Evolutionary conservation across 108 stramenopile genomes (phyloP), one percentile per base, ranked within the genome.

Genomic region (Aurantiochytrium sp.): DNA sequence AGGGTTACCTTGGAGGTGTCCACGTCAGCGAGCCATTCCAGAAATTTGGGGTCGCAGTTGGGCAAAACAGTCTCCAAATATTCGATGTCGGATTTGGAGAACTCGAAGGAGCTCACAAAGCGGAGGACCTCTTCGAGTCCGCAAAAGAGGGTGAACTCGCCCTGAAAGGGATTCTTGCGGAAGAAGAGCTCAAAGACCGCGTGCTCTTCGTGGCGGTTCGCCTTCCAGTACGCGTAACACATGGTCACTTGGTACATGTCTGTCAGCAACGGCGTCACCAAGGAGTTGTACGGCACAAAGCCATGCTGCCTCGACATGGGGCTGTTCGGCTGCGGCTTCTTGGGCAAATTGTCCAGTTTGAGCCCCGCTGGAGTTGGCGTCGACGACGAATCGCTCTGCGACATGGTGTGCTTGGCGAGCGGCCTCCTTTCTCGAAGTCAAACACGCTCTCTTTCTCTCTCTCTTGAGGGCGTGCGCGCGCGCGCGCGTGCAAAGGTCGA

Each of bases 191-290:
- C 97, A 90, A 97, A 97, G 89, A 95, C 94, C 3, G 96, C 93
- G 2, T 49, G 73, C 43, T 97, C 96, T 5, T 96, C 44, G 89
- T 96, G 96, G 25, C 96, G 94, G 49, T 93, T 92, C 19, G 93
- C 95, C 71, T 94, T 97, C 98, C 98, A 99, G 91, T 99, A 98
- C 16, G 97, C 97, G 90, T 98, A 99, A 18, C 96, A 93, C 99
- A 99, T 99, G 14, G 98, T 97, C 16, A 99, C 57, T 91, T 99
- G 99, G 91, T 99, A 99, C 91, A 98, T 93, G 91, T 99, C 98
- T 53, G 98, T 99, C 64, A 99, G 92, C 69, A 99, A 88, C 0
- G 97, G 96, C 10, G 92, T 92, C 8, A 98, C 97, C 57, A 98
- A 23, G 43, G 64, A 69, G 64, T 69, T 69, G 64, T 69, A 69